Base-by-base conservation (phyloP, 129 eudicot genomes). In the Tanacetum coccineum region DNA sequence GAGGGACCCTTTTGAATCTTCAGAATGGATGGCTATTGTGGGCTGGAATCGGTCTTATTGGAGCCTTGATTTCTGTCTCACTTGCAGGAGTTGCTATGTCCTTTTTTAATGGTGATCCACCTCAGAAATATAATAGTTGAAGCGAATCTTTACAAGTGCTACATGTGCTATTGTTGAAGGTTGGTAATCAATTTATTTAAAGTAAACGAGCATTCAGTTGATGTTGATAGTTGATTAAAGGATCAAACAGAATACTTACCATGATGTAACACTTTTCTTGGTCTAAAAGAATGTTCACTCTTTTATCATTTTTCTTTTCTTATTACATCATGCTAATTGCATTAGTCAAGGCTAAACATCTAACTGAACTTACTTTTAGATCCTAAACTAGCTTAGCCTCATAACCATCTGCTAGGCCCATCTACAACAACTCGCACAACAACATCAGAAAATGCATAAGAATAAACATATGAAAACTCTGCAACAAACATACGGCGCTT, bases 1-100 rank as follows among this genome's bases (percentile, higher is more conserved):
- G 87, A 89, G 75, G 81, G 85, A 87, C 30, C 99, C 97, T n/a
- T 94, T 94, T 69, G n/a, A 74, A 80, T 83, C 88, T 89, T 56
- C 81, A 84, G 62, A 94, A 67, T 77, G 99, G 99, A 53, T 94
- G 97, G 99, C 84, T 94, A 25, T 78, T 94, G 73, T 94, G 97
- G 96, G 99, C 97, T 19, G 97, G 84, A 62, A 78, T 87, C 64
- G 99, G 97, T 67, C 81, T 94, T 64, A 66, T 79, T 72, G 95
- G 97, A 79, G 99, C 94, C 48, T 64, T 94, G 40, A 68, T 81
- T 70, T 74, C 95, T 50, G 66, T 94, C 80, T 93, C 97, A 30
- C 71, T 81, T 64, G 76, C 97, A 50, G 99, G 99, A 73, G 93
- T 74, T 67, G 92, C 84, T 17, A 36, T 87, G 78, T 77, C 99